Conservation (phyloP, 2,329 filamentous ascomycete genomes). For the Fusarium multiceps region DNA sequence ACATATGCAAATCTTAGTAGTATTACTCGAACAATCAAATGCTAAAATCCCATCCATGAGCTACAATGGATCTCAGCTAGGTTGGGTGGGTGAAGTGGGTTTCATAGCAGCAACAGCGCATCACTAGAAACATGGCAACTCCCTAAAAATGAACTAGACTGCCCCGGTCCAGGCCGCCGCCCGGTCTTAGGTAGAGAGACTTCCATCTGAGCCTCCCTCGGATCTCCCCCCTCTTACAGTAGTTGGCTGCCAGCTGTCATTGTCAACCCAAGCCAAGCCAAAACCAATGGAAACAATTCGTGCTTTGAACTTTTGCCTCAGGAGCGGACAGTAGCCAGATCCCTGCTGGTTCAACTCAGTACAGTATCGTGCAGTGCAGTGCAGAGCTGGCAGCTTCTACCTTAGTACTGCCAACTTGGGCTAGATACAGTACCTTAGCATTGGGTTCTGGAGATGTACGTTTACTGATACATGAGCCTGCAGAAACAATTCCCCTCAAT, state of each 20-base stretch:
- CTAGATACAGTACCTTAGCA: neutral
- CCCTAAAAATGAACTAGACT: slow-evolving; percentile 5
- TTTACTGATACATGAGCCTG: neutral
- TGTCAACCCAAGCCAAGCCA: slow-evolving; percentile 2
- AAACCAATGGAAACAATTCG: slow-evolving; percentile 7
- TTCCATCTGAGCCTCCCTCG: slow-evolving; percentile 17
- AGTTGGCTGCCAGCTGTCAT: slow-evolving; percentile 22
- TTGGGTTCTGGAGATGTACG: neutral
- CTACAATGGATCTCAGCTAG: neutral
- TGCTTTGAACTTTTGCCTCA: slow-evolving; percentile 17
- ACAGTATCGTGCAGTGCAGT: slow-evolving; percentile 5
- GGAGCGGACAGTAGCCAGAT: slow-evolving; percentile 10
- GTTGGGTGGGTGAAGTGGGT: neutral
- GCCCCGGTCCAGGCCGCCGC: slow-evolving; percentile 31
- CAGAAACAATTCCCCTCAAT: neutral
- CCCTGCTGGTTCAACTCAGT: slow-evolving; percentile 33
- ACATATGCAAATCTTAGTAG: neutral
- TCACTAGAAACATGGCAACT: neutral
- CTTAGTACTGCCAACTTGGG: neutral
- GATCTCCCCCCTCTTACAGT: slow-evolving; percentile 6
- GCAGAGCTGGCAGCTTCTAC: slow-evolving; percentile 23
- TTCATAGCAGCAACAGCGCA: slow-evolving; percentile 13
- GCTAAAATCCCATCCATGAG: neutral
- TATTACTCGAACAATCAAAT: neutral
- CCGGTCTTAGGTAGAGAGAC: slow-evolving; percentile 18